These are phyloP conservation scores for Blastobotrys americana DNA, from an alignment of 805 yeast species.

Conservation along the genomic window DNA sequence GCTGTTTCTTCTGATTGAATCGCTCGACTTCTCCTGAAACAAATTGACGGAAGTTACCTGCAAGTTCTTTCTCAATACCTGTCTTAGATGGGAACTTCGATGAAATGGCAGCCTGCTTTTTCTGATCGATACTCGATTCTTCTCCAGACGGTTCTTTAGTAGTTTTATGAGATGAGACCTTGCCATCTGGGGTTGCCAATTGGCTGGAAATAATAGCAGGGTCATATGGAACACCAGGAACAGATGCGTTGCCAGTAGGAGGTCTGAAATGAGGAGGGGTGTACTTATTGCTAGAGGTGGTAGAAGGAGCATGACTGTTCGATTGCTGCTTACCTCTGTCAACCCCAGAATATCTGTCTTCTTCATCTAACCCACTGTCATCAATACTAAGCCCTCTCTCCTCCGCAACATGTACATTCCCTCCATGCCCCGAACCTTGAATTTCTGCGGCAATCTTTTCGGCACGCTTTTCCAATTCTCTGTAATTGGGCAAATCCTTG, in stretches of 20 bases:
- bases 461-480: constrained; percentile 59
- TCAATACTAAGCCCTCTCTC: constrained; percentile 76
- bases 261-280: constrained; percentile 25
- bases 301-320: constrained; percentile 4
- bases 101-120: constrained; percentile 1
- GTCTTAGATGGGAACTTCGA: background rate
- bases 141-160: background rate
- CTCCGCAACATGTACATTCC: constrained; percentile 79
- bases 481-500: constrained; percentile 65
- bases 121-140: background rate
- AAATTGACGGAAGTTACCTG: constrained; percentile 29
- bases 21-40: constrained; percentile 28
- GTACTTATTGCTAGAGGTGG: constrained; percentile 12
- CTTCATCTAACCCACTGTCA: constrained; percentile 88
- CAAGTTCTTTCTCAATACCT: constrained; percentile 24
- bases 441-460: constrained; percentile 77
- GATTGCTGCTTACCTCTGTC: constrained; percentile 37
- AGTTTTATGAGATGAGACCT: too few relatives aligned
- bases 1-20: constrained; percentile 24
- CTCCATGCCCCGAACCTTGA: constrained; percentile 54
- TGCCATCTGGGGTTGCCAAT: constrained; percentile 17
- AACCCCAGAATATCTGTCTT: constrained; percentile 93
- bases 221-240: constrained; percentile 41
- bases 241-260: constrained; percentile 17
- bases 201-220: constrained; percentile 53